Evolutionary conservation across 106 monocot species (phyloP).

Genomic region (Dactylorhiza incarnata): DNA sequence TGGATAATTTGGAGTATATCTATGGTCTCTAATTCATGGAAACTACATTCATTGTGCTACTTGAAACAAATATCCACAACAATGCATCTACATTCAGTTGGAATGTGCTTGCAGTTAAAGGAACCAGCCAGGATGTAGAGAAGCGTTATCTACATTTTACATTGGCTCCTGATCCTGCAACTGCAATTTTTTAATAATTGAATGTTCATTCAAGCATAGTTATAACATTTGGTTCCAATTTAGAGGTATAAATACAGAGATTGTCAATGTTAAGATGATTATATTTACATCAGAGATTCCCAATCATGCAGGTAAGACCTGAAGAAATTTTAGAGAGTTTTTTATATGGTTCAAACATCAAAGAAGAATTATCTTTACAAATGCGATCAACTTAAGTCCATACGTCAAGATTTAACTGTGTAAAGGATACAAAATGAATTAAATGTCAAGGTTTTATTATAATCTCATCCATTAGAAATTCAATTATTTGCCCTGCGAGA

Average conservation of each 20-base stretch:
- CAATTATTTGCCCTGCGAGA: neutral
- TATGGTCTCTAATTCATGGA: too few relatives aligned
- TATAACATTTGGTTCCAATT: neutral
- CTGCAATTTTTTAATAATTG: conserved; percentile 34
- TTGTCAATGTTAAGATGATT: neutral
- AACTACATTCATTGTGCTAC: too few relatives aligned
- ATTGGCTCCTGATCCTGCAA: conserved; percentile 87
- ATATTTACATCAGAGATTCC: neutral
- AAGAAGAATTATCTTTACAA: conserved; percentile 87
- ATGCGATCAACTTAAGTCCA: conserved; percentile 96
- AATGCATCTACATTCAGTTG: too few relatives aligned
- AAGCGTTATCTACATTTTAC: conserved; percentile 93
- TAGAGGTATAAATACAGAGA: neutral
- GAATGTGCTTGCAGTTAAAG: conserved; percentile 91
- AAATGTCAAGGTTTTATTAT: conserved; percentile 62
- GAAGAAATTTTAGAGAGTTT: conserved; percentile 84
- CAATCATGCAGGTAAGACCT: conserved; percentile 70
- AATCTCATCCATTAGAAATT: neutral
- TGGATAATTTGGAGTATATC: too few relatives aligned
- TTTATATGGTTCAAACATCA: conserved; percentile 71
- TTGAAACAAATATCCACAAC: too few relatives aligned
- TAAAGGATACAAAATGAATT: too few relatives aligned
- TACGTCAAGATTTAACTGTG: conserved; percentile 91
- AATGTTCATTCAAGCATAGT: neutral
- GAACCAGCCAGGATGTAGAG: conserved; percentile 93